Percentiles rank a stretch among this genome's conserved stretches.
Conservation (phyloP, 1,284 basidiomycete genomes). For the Melampsora larici-populina region DNA sequence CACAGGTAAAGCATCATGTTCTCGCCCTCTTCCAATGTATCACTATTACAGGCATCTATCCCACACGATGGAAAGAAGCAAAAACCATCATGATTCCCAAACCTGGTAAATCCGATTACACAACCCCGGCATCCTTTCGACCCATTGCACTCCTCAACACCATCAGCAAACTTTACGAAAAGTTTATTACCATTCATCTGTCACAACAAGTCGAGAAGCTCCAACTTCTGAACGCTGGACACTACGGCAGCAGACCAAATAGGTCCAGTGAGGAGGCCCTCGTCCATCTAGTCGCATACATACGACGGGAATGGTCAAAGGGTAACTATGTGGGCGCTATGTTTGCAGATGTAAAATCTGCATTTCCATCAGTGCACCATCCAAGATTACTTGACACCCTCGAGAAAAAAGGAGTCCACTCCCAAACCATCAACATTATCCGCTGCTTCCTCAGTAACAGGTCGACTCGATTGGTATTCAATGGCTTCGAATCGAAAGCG, state of each 20-base stretch:
- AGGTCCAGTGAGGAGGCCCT: not conserved
- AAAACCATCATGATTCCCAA: slow-evolving; percentile 12
- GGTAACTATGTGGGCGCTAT: slow-evolving; percentile 1
- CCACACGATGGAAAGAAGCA: not conserved
- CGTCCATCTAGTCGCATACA: not conserved
- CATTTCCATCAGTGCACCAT: too few relatives aligned
- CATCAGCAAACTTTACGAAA: too few relatives aligned
- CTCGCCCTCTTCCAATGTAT: too few relatives aligned
- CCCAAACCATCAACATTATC: too few relatives aligned
- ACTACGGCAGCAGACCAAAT: not conserved
- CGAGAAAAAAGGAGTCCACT: too few relatives aligned
- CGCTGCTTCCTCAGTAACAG: too few relatives aligned
- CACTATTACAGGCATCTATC: not conserved
- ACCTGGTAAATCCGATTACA: slow-evolving; percentile 5
- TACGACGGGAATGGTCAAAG: not conserved
- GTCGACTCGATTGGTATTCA: too few relatives aligned
- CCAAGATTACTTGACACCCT: too few relatives aligned
- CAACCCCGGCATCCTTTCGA: not conserved
- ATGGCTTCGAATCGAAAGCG: too few relatives aligned
- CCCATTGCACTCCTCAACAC: not conserved
- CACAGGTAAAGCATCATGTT: not conserved
- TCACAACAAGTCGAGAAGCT: too few relatives aligned
- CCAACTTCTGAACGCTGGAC: not conserved
- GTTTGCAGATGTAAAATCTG: slow-evolving; percentile 1
- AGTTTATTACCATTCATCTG: too few relatives aligned